Percentiles rank a stretch among this genome's conserved stretches.
Evolutionary conservation across 108 stramenopile species (phyloP).

Genomic region (Parmales sp.): DNA sequence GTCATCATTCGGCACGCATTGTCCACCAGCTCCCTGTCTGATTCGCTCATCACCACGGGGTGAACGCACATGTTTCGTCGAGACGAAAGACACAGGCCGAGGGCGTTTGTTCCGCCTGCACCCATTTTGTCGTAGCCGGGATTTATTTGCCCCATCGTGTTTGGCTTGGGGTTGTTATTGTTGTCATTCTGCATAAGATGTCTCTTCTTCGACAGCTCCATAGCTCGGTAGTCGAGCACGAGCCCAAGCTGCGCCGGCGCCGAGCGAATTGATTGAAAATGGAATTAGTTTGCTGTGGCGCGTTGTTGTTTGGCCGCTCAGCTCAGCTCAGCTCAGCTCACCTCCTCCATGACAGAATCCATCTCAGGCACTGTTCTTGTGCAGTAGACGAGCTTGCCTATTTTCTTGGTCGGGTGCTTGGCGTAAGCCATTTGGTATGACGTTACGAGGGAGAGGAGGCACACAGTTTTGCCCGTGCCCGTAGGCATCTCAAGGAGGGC

Average conservation of each 20-base stretch:
- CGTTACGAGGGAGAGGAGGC: slow-evolving; percentile 89
- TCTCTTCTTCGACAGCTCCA: too few species aligned
- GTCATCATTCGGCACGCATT: slow-evolving; percentile 91
- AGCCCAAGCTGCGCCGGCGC: too few species aligned
- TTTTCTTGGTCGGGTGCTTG: slow-evolving; percentile 58
- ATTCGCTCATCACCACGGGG: slow-evolving; percentile 80
- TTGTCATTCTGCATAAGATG: too few species aligned
- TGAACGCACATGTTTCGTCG: slow-evolving; percentile 97
- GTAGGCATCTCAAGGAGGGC: slow-evolving; percentile 98
- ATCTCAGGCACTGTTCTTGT: slow-evolving; percentile 99
- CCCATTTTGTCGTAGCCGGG: too few species aligned
- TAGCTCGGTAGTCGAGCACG: too few species aligned
- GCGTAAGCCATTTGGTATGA: slow-evolving; percentile 84
- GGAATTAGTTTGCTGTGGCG: too few species aligned
- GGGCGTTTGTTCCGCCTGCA: slow-evolving; percentile 62
- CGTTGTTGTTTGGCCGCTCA: too few species aligned
- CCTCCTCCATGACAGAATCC: slow-evolving; percentile 93
- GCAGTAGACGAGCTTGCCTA: slow-evolving; percentile 98
- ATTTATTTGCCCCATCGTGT: too few species aligned
- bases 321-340: too few species aligned
- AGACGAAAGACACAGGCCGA: slow-evolving; percentile 92
- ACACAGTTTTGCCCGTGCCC: slow-evolving; percentile 82
- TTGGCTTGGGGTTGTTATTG: too few species aligned
- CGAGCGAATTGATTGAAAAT: too few species aligned
- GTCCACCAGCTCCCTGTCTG: slow-evolving; percentile 95